Evolutionary conservation across 352 stramenopile species (phyloP), one percentile per base, ranked within the genome.

Genomic region (Phytophthora hybrid): DNA sequence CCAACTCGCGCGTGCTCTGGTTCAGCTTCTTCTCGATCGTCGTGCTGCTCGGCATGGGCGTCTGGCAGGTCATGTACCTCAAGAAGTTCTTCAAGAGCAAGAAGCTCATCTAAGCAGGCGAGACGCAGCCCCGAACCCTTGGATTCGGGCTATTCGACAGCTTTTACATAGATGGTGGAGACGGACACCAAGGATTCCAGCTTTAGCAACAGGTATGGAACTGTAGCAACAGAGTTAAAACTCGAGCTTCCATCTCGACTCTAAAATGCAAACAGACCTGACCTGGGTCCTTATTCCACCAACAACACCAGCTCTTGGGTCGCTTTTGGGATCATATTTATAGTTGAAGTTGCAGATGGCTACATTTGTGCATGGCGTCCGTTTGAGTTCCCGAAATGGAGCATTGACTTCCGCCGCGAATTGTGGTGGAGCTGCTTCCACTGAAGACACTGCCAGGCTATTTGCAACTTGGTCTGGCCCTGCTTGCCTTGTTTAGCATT

Each of bases 1-100:
- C 91, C 29, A 96, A 96, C 79, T 92, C 89, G 51, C 87, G 91
- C 49, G 89, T 97, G 70, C 83, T 96, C 59, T 97, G 89, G 91
- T 97, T 97, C 76, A 96, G 88, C 73, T 95, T 96, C 63, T 85
- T 97, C 53, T 96, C 89, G 23, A 97, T 97, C 63, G 76, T 88
- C 44, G 88, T 97, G 67, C 77, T 97, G 39, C 72, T 97, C 19
- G 84, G 79, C 52, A 95, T 96, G 84, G 90, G 91, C 23, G 79
- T 94, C 46, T 97, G 88, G 85, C 91, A 97, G 73, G 90, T 97
- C 47, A 69, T 95, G 72, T 96, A 97, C 78, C 80, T 97, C 59
- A 96, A 97, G 80, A 93, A 93, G 71, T 97, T 97, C 63, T 97
- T 97, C 87, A 97, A 97, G 82, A 94, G 87, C 80, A 96, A 96